Base-by-base conservation (phyloP, 2,329 filamentous ascomycete genomes). In the Colletotrichum sp. region DNA sequence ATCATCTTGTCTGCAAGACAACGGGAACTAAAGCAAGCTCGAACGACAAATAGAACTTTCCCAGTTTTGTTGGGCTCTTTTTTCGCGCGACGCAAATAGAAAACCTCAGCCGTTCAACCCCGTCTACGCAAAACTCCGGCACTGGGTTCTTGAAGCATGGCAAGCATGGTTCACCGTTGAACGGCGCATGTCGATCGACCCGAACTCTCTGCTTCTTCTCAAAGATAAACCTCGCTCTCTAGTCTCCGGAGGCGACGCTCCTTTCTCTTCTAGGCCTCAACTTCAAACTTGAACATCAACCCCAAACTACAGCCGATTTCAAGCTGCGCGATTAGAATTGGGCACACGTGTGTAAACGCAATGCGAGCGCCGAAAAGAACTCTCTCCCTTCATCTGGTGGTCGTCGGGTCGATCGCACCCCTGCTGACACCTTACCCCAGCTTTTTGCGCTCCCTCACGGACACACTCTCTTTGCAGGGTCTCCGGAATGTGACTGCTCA, bases 401-500 rank as follows among this genome's bases (percentile, higher is more conserved):
- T 34, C 39, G 39, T 25, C 52, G 29, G 44, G 22, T 69, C 22
- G 34, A 19, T 27, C 69, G 8, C 8, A 16, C 32, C 39, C 72
- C 16, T 44, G 34, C 25, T 32, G 59, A n/a, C 59, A 13, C 59
- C 34, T n/a, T 72, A 68, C 63, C 72, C 72, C 68, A 63, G 44
- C 49, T 75, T 70, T 34, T 64, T 52, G n/a, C 44, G 44, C 44
- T 52, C 44, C 44, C 44, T 52, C 44, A 52, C 34, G 32, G 62
- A 19, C 34, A 32, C 30, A 25, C 22, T 61, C 27, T 32, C 59
- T 65, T 62, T 57, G 55, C 30, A 69, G 44, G 63, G 44, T 39
- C 34, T 25, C 52, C 32, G 36, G 32, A 67, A 77, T 70, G 57
- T 77, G 76, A 77, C 74, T 74, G 74, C 64, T 77, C 76, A 77